Conservation (phyloP, 2,329 filamentous ascomycete genomes). For the Aspergillus novoparasiticus region DNA sequence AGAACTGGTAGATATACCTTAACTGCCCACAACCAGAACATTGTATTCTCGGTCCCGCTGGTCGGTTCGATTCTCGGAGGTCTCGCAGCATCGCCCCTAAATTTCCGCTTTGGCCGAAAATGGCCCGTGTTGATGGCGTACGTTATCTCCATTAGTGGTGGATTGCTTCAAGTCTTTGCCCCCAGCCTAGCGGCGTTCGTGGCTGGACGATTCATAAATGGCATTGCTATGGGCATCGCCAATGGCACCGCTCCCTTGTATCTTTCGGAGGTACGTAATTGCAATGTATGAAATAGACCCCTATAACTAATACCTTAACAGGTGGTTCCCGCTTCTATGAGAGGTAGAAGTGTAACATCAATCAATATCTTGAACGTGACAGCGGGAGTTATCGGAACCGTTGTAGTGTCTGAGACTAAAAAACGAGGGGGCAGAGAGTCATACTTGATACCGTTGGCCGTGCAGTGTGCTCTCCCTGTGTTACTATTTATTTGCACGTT, state of each 20-base stretch:
- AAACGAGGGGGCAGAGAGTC: conserved; percentile 27
- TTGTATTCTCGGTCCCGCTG: conserved; percentile 40
- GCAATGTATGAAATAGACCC: neutral
- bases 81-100: conserved; percentile 36
- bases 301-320: neutral
- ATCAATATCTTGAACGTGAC: conserved; percentile 36
- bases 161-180: conserved; percentile 39
- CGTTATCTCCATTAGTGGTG: conserved; percentile 35
- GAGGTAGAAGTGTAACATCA: conserved; percentile 34
- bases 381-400: conserved; percentile 36
- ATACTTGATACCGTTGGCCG: conserved; percentile 40
- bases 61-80: conserved; percentile 38
- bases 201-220: conserved; percentile 36
- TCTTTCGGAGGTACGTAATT: conserved; percentile 32
- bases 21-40: conserved; percentile 38
- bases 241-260: conserved; percentile 40
- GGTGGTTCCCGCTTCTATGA: conserved; percentile 36
- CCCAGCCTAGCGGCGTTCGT: conserved; percentile 38
- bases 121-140: conserved; percentile 38
- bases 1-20: conserved; percentile 25
- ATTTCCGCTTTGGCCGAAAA: conserved; percentile 38
- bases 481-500: conserved; percentile 33
- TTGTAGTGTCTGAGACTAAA: conserved; percentile 36
- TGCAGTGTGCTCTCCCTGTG: conserved; percentile 38
- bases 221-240: conserved; percentile 34